phyloP scores from a whole-genome alignment of 2,329 filamentous ascomycete species.

The Aspergillus versicolor region DNA sequence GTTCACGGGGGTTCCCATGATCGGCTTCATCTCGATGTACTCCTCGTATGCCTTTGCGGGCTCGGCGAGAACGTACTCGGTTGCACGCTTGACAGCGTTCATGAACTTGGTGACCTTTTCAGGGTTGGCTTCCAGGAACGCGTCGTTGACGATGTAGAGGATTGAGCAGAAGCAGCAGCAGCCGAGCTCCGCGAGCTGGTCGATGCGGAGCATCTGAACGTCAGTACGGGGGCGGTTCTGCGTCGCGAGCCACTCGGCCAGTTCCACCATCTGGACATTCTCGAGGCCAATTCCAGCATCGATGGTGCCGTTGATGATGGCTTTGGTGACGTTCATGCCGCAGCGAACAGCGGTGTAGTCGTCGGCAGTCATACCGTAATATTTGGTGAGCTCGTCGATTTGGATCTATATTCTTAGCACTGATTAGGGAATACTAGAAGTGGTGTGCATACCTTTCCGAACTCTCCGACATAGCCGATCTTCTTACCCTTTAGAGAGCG shows the following conservation, averaged over 20 bases:
- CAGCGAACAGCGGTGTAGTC: conserved; percentile 77
- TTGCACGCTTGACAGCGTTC: conserved; percentile 71
- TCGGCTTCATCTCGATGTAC: conserved; percentile 71
- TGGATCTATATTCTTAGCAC: conserved; percentile 57
- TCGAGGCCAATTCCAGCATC: conserved; percentile 76
- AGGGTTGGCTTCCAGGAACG: conserved; percentile 65
- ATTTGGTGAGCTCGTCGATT: conserved; percentile 75
- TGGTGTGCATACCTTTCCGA: conserved; percentile 57
- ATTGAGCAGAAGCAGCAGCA: conserved; percentile 85
- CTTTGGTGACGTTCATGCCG: conserved; percentile 78
- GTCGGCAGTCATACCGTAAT: conserved; percentile 70
- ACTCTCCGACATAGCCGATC: conserved; percentile 78
- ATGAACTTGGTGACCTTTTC: conserved; percentile 68
- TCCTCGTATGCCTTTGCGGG: conserved; percentile 65
- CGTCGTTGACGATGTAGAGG: conserved; percentile 76
- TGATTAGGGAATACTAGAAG: background rate
- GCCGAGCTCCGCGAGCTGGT: conserved; percentile 74
- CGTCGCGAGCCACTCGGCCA: conserved; percentile 69
- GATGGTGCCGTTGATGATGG: conserved; percentile 70
- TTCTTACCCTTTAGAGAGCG: conserved; percentile 71
- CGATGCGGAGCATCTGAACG: conserved; percentile 78
- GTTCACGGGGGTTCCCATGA: conserved; percentile 67
- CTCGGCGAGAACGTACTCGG: conserved; percentile 66
- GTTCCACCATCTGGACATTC: conserved; percentile 81
- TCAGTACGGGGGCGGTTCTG: conserved; percentile 65